These are phyloP conservation scores for Arachnomyces sp. DNA, from an alignment of 2,329 filamentous ascomycete species.

Conservation along the genomic window DNA sequence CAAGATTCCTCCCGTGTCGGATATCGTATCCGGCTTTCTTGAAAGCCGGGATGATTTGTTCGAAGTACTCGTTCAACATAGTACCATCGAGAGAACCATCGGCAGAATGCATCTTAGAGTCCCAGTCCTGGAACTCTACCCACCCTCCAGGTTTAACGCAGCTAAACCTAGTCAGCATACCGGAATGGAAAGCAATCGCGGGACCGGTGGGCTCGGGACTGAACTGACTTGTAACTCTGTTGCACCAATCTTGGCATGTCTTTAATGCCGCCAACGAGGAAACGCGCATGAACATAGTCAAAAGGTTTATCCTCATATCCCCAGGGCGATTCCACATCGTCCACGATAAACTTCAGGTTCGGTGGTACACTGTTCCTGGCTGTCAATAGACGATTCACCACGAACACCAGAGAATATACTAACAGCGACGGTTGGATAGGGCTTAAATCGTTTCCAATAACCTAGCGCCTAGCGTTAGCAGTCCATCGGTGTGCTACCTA, in stretches of 20 bases:
- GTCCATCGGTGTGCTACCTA: no score
- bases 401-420: conserved; percentile 28
- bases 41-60: not conserved
- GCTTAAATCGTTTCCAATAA: conserved; percentile 10
- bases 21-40: not conserved
- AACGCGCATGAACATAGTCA: conserved; percentile 28
- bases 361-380: conserved; percentile 22
- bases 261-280: conserved; percentile 23
- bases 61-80: no score
- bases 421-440: conserved; percentile 16
- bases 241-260: conserved; percentile 17
- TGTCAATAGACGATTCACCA: not conserved
- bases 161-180: not conserved
- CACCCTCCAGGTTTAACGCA: conserved; percentile 33
- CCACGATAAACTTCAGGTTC: conserved; percentile 26
- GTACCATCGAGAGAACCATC: conserved; percentile 17
- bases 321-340: conserved; percentile 28
- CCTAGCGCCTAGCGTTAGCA: conserved; percentile 3
- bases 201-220: no score
- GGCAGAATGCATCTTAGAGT: conserved; percentile 19
- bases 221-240: conserved; percentile 4
- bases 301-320: conserved; percentile 19
- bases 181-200: no score
- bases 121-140: conserved; percentile 33
- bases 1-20: not conserved